These are phyloP conservation scores for Bocquillonia castaneifolia DNA, from an alignment of 441 rosid genomes.

Conservation along the genomic window DNA sequence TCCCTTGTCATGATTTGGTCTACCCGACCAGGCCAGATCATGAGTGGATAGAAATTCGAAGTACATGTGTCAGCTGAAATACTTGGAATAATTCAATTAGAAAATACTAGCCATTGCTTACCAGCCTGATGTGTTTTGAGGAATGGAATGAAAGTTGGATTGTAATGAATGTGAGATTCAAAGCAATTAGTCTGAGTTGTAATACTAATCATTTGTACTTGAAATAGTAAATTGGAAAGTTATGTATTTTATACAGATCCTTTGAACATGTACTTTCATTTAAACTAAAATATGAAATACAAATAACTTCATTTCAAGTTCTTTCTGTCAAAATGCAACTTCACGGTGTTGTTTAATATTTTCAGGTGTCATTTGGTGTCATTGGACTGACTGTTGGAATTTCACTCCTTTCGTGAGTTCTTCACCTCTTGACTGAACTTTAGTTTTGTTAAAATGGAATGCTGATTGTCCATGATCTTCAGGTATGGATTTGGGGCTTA, in stretches of 20 bases:
- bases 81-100: too few species aligned
- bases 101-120: too few species aligned
- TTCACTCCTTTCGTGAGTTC: constrained; percentile 74
- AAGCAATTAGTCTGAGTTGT: neutral
- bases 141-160: neutral
- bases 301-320: neutral
- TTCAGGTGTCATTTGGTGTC: constrained; percentile 89
- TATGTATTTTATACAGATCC: neutral
- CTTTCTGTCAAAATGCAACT: neutral
- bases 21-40: too few species aligned
- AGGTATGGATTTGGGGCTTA: constrained; percentile 96
- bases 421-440: neutral
- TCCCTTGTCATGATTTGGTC: too few species aligned
- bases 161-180: neutral
- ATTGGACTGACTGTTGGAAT: constrained; percentile 73
- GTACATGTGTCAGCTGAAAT: too few species aligned
- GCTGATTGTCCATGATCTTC: constrained; percentile 22
- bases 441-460: constrained; percentile 10
- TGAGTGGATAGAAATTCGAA: too few species aligned
- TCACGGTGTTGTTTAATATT: constrained; percentile 3
- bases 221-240: neutral
- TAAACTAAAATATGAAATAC: neutral
- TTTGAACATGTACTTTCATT: neutral
- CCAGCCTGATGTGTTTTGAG: neutral
- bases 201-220: neutral